Conservation (phyloP, 2,329 filamentous ascomycete genomes). For the Fusarium palustre region DNA sequence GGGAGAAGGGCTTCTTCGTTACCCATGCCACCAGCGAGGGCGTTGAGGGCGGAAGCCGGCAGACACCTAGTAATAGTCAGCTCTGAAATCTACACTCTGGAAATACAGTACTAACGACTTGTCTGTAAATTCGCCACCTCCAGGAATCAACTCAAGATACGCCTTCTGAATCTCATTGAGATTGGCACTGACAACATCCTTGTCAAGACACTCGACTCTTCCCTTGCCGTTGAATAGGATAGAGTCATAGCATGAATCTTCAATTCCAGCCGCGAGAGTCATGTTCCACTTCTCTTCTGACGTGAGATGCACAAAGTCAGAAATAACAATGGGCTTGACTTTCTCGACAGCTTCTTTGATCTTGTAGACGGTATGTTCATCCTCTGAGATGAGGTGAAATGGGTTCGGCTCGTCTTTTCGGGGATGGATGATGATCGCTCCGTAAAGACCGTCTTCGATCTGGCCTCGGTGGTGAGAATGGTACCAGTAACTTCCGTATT, state of each 20-base stretch:
- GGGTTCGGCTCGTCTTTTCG: constrained; percentile 52
- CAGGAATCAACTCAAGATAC: constrained; percentile 47
- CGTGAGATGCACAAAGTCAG: constrained; percentile 67
- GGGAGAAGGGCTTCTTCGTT: constrained; percentile 56
- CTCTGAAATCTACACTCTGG: rapidly evolving
- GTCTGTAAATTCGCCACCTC: constrained; percentile 52
- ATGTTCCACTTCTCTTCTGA: constrained; percentile 61
- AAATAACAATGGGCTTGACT: constrained; percentile 62
- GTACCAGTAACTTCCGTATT: constrained; percentile 71
- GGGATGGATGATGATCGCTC: constrained; percentile 64
- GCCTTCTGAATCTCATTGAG: constrained; percentile 49
- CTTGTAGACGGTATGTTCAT: constrained; percentile 53
- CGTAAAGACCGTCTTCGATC: constrained; percentile 70
- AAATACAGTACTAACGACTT: constrained; percentile 51
- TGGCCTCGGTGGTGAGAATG: constrained; percentile 68
- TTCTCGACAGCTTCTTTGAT: constrained; percentile 63
- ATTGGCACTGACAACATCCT: constrained; percentile 57
- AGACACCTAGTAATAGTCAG: constrained; percentile 37
- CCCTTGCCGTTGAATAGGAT: constrained; percentile 73
- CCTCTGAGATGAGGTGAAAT: constrained; percentile 60
- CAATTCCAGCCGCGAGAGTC: constrained; percentile 58
- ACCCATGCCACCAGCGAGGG: constrained; percentile 45
- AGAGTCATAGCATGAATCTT: constrained; percentile 69
- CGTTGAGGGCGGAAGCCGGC: constrained; percentile 55
- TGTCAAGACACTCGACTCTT: constrained; percentile 62